Evolutionary conservation across 441 rosid species (phyloP), one percentile per base, ranked within the genome.

Genomic region (Metrosideros polymorpha): DNA sequence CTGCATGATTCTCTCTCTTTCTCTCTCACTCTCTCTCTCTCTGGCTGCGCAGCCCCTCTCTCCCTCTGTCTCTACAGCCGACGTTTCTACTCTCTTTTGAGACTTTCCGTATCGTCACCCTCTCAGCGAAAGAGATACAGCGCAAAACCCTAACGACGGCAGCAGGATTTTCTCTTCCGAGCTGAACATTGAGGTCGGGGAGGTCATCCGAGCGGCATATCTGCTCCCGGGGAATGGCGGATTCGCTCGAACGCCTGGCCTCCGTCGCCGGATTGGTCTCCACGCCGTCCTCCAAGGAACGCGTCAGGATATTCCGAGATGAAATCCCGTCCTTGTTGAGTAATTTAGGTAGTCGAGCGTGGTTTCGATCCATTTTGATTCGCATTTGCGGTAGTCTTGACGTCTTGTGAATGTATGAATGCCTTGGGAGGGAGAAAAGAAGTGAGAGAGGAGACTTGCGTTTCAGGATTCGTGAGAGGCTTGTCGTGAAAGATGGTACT

Each of bases 251-350:
- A 85, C 88, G 93, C 75, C 94, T 96, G 55, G 84, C 89, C 88
- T 89, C 98, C 86, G 87, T 97, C 57, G 87, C 95, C 79, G 91
- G 84, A 24, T 89, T 92, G 2, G 94, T 96, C 89, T 90, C 96
- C 84, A 90, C 98, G 50, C 84, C 92, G 57, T 96, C 99, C 83
- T 91, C 98, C 89, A 92, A 92, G 84, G 84, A 53, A 52, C 94
- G 98, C 84, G n/a, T 91, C 90, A 91, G 90, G 91, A 93, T 97
- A 89, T 96, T 97, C 90, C 93, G 96, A 56, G 59, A 92, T 82
- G 96, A 94, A 54, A 87, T 96, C 90, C 96, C 97, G 75, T 87
- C 93, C 47, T 85, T 94, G 71, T 87, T 93, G 82, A 85, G 85
- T 52, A 86, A 51, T 89, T 89, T 94, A 82, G 98, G 99, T 89